Evolutionary conservation across 345 rosid species (phyloP), one percentile per base, ranked within the genome.

Genomic region (Aquilaria sinensis): DNA sequence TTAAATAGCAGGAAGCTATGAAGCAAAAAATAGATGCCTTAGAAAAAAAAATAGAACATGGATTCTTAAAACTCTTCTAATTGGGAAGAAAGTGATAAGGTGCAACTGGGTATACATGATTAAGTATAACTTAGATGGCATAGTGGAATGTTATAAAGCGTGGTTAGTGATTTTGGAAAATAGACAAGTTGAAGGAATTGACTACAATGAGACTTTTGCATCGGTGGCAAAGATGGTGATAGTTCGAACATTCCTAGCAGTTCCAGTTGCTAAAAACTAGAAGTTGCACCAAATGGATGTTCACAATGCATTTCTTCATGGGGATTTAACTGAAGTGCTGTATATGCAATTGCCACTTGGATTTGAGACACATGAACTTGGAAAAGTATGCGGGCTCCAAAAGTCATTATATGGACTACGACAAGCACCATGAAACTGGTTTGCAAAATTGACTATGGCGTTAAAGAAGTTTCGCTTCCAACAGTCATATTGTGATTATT

Each of bases 361-460:
- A 2, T 51, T 13, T 14, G 8, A 13, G 41, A 10, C 15, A 9
- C 12, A 8, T 23, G 30, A 1, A 9, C 9, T 0, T 29, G 33
- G 49, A 0, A 50, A 12, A 6, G 50, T 65, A 3, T 52, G 54
- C 16, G 31, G 15, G 0, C 34, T 52, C 0, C 16, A 4, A 2
- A 45, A 53, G 2, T 11, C 54, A 9, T 9, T 59, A 3, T 65
- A 53, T 48, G 66, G 70, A 0, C 48, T 71, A 5, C 56, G 57
- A 14, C 50, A 62, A 10, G 51, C 58, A 5, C 51, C 52, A n/a
- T 10, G 52, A 10, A 51, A 52, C 0, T 70, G 65, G 70, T 64
- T 50, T 46, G 33, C 60, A 1, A 71, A 52, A 30, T 66, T 63
- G 3, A 46, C 64, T 15, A 43, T 53, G 2, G 37, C 64, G 0